Evolutionary conservation across 192 early-diverging fungal species (phyloP).

Genomic region (Endogone sp.): DNA sequence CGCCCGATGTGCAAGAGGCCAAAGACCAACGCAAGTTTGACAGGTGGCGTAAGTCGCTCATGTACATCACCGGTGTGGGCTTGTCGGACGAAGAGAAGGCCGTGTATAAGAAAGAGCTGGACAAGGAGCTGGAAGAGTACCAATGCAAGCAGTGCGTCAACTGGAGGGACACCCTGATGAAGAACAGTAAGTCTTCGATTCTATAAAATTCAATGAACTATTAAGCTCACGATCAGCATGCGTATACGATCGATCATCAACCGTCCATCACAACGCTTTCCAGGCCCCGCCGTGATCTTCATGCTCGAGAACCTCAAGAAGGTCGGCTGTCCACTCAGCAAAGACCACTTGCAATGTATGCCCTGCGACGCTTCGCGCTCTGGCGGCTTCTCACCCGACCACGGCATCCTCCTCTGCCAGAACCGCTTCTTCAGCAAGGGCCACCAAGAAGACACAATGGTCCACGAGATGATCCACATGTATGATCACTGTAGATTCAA

Average conservation of each 20-base stretch:
- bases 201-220: neutral
- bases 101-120: slow-evolving; percentile 24
- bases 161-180: slow-evolving; percentile 73
- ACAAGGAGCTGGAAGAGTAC: slow-evolving; percentile 41
- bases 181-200: slow-evolving; percentile 43
- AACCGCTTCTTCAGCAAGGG: slow-evolving; percentile 73
- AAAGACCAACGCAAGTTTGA: slow-evolving; percentile 60
- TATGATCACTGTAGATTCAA: slow-evolving; percentile 75
- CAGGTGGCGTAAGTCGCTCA: slow-evolving; percentile 55
- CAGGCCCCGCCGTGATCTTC: slow-evolving; percentile 82
- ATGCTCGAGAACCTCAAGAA: slow-evolving; percentile 77
- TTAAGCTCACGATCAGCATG: neutral
- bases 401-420: slow-evolving; percentile 84
- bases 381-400: slow-evolving; percentile 82
- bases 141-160: slow-evolving; percentile 68
- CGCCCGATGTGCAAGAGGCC: neutral
- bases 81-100: slow-evolving; percentile 45
- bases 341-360: slow-evolving; percentile 68
- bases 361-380: slow-evolving; percentile 78
- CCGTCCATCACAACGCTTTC: neutral
- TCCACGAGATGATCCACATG: slow-evolving; percentile 89
- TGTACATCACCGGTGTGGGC: slow-evolving; percentile 58
- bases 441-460: slow-evolving; percentile 91
- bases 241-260: neutral
- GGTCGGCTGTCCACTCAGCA: slow-evolving; percentile 57